Evolutionary conservation across 2,329 filamentous ascomycete species (phyloP), one percentile per base, ranked within the genome.

Genomic region (Sarocladiaceae sp.): DNA sequence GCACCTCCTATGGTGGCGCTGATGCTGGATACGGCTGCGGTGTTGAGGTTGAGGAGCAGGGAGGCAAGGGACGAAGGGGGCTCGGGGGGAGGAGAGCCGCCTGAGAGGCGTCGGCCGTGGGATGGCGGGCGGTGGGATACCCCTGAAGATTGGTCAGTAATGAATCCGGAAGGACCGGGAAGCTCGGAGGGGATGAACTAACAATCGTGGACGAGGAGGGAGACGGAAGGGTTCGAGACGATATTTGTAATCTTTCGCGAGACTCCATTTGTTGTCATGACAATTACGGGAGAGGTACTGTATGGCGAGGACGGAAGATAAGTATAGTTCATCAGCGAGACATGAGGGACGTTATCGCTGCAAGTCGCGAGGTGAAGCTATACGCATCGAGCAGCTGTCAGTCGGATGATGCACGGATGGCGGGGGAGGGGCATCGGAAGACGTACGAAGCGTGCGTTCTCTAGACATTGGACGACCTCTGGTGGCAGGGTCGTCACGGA

Each of bases 241-340:
- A 97, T 80, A 62, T 96, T 95, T 55, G 81, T 77, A 23, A 82
- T 88, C 68, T 91, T 93, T 54, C 82, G 83, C 27, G 83, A 88
- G 46, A 80, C 78, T 1, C 83, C 80, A 54, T 88, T 88, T 35
- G 85, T 94, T 45, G 93, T 97, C 85, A 91, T 90, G 73, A 97
- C 85, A 59, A 97, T 94, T 51, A 89, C 85, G n/a, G 88, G 83
- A n/a, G 70, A 66, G 43, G 74, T 59, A 31, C 78, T 76, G 64
- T 81, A 84, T 31, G 81, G 82, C 13, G 85, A 87, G 5, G 76
- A 81, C 31, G 89, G 85, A 18, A 98, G 84, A 68, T 96, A 97
- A 59, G 93, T 97, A 72, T 97, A 97, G 72, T 95, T 96, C 93
- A 98, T 98, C 52, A 98, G 80, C 29, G 89, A 94, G 53, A 97